These are phyloP conservation scores for Boletus subluridellus DNA, from an alignment of 1,284 basidiomycete genomes.

Conservation along the genomic window DNA sequence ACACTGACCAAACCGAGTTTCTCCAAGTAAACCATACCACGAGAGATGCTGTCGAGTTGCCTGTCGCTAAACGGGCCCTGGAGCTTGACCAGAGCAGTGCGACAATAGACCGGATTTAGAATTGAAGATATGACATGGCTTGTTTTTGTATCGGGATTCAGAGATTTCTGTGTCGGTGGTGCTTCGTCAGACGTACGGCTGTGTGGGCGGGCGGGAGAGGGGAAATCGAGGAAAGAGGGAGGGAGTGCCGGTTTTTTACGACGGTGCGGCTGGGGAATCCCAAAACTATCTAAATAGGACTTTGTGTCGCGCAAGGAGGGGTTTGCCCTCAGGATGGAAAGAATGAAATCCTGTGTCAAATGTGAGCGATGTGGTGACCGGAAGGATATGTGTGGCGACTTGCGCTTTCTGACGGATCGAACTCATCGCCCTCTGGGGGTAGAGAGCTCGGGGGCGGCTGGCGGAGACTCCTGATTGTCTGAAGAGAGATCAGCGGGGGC, in stretches of 20 bases:
- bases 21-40: conserved; percentile 92
- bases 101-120: conserved; percentile 75
- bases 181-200: conserved; percentile 15
- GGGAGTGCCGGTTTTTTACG: conserved; percentile 25
- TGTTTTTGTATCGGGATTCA: conserved; percentile 24
- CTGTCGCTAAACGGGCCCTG: conserved; percentile 96
- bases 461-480: conserved; percentile 52
- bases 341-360: conserved; percentile 81
- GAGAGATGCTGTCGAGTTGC: conserved; percentile 90
- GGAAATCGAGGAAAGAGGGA: conserved; percentile 22
- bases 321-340: conserved; percentile 91
- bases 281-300: conserved; percentile 86
- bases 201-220: conserved; percentile 14
- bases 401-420: conserved; percentile 52
- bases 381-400: conserved; percentile 19
- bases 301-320: conserved; percentile 90
- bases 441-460: conserved; percentile 22
- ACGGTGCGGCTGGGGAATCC: conserved; percentile 44
- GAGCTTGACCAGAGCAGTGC: conserved; percentile 93
- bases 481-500: conserved; percentile 12
- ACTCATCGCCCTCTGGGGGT: conserved; percentile 43
- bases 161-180: conserved; percentile 28
- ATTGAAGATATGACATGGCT: conserved; percentile 74
- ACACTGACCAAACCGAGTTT: conserved; percentile 94
- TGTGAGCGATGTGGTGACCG: conserved; percentile 8